Evolutionary conservation across 768 basidiomycete genomes (phyloP).

Genomic region (Leccinum arenicola): DNA sequence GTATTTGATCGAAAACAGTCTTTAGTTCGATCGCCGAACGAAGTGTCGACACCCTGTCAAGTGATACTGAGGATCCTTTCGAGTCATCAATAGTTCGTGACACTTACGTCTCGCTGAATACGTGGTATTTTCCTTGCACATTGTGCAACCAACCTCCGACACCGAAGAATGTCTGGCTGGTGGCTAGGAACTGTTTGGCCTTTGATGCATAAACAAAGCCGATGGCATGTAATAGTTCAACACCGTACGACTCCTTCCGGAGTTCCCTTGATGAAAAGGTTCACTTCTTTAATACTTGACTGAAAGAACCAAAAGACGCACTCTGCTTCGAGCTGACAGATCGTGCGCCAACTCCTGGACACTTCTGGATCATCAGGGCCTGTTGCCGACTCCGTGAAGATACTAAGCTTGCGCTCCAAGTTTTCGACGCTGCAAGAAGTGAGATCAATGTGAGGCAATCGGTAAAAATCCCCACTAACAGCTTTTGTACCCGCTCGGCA

Average conservation of each 20-base stretch:
- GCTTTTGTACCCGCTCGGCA: conserved; percentile 68
- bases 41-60: conserved; percentile 71
- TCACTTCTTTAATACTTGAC: conserved; percentile 4
- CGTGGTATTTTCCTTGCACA: conserved; percentile 88
- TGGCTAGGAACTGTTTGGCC: conserved; percentile 79
- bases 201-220: conserved; percentile 85
- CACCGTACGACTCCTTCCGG: conserved; percentile 82
- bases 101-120: conserved; percentile 87
- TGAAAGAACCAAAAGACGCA: conserved; percentile 36
- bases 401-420: conserved; percentile 76
- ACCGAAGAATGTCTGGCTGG: conserved; percentile 65
- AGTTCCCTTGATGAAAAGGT: conserved; percentile 58
- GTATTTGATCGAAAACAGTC: conserved; percentile 86
- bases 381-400: conserved; percentile 82
- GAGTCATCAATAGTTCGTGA: background rate
- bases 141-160: conserved; percentile 94
- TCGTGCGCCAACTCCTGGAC: conserved; percentile 67
- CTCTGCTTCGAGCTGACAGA: conserved; percentile 82
- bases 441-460: background rate
- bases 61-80: conserved; percentile 3
- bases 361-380: conserved; percentile 70
- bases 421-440: conserved; percentile 49
- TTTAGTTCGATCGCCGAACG: conserved; percentile 88
- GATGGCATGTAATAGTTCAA: conserved; percentile 80
- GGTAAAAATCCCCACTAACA: conserved; percentile 31